phyloP scores from a whole-genome alignment of 2,329 filamentous ascomycete species.

The Fusarium mangiferae region DNA sequence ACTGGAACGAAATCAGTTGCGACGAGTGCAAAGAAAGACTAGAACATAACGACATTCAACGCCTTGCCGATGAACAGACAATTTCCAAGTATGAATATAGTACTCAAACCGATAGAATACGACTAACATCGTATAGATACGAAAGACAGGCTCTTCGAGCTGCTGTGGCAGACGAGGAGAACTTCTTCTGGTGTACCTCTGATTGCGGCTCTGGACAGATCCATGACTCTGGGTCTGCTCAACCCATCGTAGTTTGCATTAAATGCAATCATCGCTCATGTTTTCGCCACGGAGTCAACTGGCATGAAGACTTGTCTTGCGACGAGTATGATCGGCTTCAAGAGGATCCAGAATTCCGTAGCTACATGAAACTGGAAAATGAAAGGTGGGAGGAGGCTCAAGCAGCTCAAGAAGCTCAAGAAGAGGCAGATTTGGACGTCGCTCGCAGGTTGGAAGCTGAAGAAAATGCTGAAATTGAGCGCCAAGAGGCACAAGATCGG shows the following conservation, averaged over 20 bases:
- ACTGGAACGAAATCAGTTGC: slow-evolving; percentile 61
- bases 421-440: slow-evolving; percentile 56
- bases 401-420: slow-evolving; percentile 60
- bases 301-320: slow-evolving; percentile 56
- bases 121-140: slow-evolving; percentile 48
- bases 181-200: slow-evolving; percentile 65
- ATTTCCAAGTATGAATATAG: slow-evolving; percentile 52
- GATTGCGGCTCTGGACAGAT: slow-evolving; percentile 64
- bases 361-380: slow-evolving; percentile 50
- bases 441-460: slow-evolving; percentile 47
- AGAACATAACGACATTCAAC: slow-evolving; percentile 56
- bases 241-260: slow-evolving; percentile 56
- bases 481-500: not conserved
- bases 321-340: slow-evolving; percentile 55
- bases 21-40: slow-evolving; percentile 61
- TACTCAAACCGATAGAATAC: not conserved
- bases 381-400: slow-evolving; percentile 52
- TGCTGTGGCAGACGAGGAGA: slow-evolving; percentile 54
- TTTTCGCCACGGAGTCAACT: slow-evolving; percentile 54
- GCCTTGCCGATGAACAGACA: slow-evolving; percentile 55
- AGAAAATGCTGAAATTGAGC: slow-evolving; percentile 24
- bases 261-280: slow-evolving; percentile 55
- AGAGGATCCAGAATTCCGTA: slow-evolving; percentile 52
- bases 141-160: slow-evolving; percentile 56
- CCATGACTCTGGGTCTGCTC: slow-evolving; percentile 53